Base-by-base conservation (phyloP, 2,329 filamentous ascomycete genomes). In the Fusarium pseudoanthophilum region DNA sequence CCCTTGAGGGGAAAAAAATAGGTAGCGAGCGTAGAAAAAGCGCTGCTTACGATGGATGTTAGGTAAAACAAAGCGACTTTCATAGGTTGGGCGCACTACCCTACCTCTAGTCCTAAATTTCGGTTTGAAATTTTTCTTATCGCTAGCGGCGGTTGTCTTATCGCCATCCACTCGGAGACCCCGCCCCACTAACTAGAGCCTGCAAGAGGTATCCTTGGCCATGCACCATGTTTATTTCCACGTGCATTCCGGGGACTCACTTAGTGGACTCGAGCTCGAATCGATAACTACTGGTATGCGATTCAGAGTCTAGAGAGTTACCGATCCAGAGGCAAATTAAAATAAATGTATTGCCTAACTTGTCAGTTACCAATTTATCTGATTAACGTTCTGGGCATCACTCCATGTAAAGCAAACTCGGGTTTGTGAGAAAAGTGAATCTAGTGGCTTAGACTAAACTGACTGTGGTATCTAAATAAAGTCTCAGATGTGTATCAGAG, bases 11-110 rank as follows among this genome's bases (percentile, higher is more conserved):
- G 26, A 26, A 43, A 64, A 71, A 36, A 52, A 24, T 20, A 52
- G 32, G 49, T 48, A 73, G 72, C 66, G 66, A 75, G 64, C 69
- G 73, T 75, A 46, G 40, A 75, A 71, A 63, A 75, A 70, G 46
- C 60, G 72, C 68, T 75, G 72, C 72, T 74, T 74, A 73, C 72
- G 61, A 67, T 73, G 66, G 65, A 67, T 73, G 66, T 66, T 58
- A 70, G 53, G 60, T 65, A 65, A 53, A 69, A 59, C 51, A 60
- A 45, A 58, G 64, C 51, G 55, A 51, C 48, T 68, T 74, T 68
- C 67, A 60, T 66, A 68, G 71, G 64, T 66, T 74, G 60, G 72
- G 68, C 71, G 51, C 55, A 58, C 55, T 46, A 59, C 32, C 32
- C 55, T 46, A 59, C 32, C 34, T 36, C 34, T 36, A 49, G 40